phyloP scores from a whole-genome alignment of 306 rosid species.

The Citrullus mucosospermus region DNA sequence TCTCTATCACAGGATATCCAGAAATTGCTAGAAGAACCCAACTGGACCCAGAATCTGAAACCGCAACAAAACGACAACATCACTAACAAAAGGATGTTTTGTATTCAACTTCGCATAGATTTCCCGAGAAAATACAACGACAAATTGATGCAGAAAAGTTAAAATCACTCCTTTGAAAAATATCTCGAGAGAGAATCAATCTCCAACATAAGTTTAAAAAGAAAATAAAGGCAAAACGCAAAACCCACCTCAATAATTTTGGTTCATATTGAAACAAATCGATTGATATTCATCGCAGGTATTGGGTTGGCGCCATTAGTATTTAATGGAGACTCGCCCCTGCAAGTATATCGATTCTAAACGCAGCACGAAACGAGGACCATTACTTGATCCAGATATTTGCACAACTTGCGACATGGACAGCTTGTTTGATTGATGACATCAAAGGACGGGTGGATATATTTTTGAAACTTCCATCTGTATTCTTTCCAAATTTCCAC shows the following conservation, averaged over 20 bases:
- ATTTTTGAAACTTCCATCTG: background rate
- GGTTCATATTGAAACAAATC: background rate
- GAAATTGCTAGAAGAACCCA: conserved; percentile 19
- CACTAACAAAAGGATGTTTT: background rate
- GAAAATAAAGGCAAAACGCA: background rate
- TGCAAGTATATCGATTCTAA: background rate
- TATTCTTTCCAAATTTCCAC: background rate
- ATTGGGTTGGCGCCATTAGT: background rate
- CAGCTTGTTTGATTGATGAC: background rate
- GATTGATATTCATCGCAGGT: background rate
- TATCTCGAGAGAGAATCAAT: background rate
- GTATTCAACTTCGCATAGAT: background rate
- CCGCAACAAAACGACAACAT: background rate
- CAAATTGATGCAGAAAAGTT: background rate
- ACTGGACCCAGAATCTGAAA: conserved; percentile 11
- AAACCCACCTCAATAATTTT: conserved; percentile 4
- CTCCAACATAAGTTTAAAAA: background rate
- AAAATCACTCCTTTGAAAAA: background rate
- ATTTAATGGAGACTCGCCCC: background rate
- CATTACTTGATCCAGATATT: conserved; percentile 3
- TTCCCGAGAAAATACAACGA: background rate
- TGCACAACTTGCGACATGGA: background rate
- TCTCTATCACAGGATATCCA: conserved; percentile 10
- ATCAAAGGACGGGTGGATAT: background rate
- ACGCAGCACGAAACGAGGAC: background rate